phyloP scores from a whole-genome alignment of 306 rosid genomes.

The Corylus americana region DNA sequence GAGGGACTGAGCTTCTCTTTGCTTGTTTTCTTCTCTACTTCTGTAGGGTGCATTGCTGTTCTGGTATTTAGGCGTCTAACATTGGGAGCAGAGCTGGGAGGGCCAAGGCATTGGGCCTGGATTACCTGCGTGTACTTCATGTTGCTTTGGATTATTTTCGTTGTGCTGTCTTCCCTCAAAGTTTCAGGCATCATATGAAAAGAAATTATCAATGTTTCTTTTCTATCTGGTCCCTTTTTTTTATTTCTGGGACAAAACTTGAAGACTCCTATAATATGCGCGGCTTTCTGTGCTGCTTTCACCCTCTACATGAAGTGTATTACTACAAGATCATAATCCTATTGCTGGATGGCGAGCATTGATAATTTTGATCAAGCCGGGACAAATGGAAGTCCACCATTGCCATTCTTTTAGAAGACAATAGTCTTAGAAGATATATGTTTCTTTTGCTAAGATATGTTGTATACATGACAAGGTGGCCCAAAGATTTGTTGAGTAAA shows the following conservation, averaged over 20 bases:
- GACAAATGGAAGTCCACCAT: no score
- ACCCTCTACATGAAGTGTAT: not conserved
- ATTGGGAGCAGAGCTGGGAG: conserved; percentile 94
- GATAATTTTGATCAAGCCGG: not conserved
- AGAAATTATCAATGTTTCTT: not conserved
- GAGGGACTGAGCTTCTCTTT: conserved; percentile 81
- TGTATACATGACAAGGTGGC: not conserved
- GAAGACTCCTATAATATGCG: not conserved
- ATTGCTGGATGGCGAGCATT: not conserved
- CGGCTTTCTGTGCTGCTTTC: no score
- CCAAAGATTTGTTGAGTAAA: not conserved
- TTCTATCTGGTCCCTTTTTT: not conserved
- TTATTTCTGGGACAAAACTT: not conserved
- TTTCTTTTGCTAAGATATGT: no score
- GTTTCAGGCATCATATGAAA: conserved; percentile 70
- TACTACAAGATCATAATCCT: not conserved
- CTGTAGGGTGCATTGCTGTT: conserved; percentile 74
- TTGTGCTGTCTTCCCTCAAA: conserved; percentile 73
- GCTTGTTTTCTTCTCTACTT: conserved; percentile 78
- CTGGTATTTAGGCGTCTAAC: conserved; percentile 73
- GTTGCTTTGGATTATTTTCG: conserved; percentile 79
- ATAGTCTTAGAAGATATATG: no score
- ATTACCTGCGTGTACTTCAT: conserved; percentile 63
- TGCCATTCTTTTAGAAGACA: no score
- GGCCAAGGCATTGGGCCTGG: conserved; percentile 97